These are phyloP conservation scores for Pterocarpus santalinus DNA, from an alignment of 306 rosid species.

Conservation along the genomic window DNA sequence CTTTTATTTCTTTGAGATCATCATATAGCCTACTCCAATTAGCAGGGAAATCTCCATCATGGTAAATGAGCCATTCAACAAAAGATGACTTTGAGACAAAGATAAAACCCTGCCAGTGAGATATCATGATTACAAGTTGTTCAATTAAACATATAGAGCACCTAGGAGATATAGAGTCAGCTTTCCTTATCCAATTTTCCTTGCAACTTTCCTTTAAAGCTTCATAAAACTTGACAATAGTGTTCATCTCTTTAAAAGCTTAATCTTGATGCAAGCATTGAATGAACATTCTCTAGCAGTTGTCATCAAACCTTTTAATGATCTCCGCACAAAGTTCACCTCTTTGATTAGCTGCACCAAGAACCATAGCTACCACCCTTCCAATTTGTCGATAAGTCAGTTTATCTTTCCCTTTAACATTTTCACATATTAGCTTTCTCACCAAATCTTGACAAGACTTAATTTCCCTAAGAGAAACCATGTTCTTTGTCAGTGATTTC, in stretches of 20 bases:
- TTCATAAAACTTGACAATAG: constrained; percentile 28
- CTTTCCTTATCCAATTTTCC: constrained; percentile 30
- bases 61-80: constrained; percentile 60
- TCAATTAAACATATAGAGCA: constrained; percentile 67
- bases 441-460: constrained; percentile 36
- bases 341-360: constrained; percentile 47
- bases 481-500: constrained; percentile 36
- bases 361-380: constrained; percentile 47
- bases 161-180: constrained; percentile 57
- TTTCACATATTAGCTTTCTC: constrained; percentile 35
- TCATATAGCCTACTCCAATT: not conserved
- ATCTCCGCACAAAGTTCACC: constrained; percentile 32
- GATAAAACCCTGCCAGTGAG: constrained; percentile 39
- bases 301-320: constrained; percentile 15
- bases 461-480: constrained; percentile 52
- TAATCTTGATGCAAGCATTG: constrained; percentile 18
- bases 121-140: constrained; percentile 54
- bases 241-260: not conserved
- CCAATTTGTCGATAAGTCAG: constrained; percentile 58
- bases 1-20: not conserved
- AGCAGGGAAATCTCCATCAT: constrained; percentile 26
- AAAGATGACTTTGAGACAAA: constrained; percentile 59
- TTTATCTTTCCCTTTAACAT: not conserved
- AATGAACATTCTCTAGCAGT: constrained; percentile 53
- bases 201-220: constrained; percentile 47